phyloP scores from a whole-genome alignment of 1,284 basidiomycete species.

The Rhodotorula sp. region DNA sequence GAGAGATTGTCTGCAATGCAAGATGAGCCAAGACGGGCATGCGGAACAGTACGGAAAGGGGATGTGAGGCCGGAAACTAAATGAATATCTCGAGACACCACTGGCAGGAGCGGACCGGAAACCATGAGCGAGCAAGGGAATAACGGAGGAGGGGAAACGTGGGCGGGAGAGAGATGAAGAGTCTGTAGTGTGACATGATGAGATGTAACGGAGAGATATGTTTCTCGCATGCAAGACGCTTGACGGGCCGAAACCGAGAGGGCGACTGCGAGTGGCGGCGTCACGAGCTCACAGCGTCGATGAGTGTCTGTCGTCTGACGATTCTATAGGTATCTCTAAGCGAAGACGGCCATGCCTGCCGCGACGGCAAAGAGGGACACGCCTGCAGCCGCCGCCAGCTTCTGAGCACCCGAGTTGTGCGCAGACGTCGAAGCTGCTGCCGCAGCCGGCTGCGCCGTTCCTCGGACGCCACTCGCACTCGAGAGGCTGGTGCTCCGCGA shows the following conservation, averaged over 20 bases:
- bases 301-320: background rate
- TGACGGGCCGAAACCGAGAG: too few relatives aligned
- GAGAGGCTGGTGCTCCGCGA: background rate
- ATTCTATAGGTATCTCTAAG: background rate
- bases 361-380: constrained; percentile 2
- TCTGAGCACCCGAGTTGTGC: background rate
- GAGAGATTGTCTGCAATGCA: too few relatives aligned
- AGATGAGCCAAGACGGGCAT: too few relatives aligned
- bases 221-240: too few relatives aligned
- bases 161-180: background rate
- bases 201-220: too few relatives aligned
- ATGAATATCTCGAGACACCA: background rate
- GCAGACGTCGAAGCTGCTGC: background rate
- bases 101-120: background rate
- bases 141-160: background rate
- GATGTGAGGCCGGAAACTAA: background rate
- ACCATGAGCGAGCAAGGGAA: background rate
- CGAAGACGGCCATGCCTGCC: constrained; percentile 2
- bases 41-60: too few relatives aligned
- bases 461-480: too few relatives aligned
- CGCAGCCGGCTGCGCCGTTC: background rate
- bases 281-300: background rate
- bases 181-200: background rate
- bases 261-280: too few relatives aligned
- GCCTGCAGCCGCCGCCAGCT: background rate